phyloP scores from a whole-genome alignment of 1,284 basidiomycete species.

The Taiwanofungus camphoratus region DNA sequence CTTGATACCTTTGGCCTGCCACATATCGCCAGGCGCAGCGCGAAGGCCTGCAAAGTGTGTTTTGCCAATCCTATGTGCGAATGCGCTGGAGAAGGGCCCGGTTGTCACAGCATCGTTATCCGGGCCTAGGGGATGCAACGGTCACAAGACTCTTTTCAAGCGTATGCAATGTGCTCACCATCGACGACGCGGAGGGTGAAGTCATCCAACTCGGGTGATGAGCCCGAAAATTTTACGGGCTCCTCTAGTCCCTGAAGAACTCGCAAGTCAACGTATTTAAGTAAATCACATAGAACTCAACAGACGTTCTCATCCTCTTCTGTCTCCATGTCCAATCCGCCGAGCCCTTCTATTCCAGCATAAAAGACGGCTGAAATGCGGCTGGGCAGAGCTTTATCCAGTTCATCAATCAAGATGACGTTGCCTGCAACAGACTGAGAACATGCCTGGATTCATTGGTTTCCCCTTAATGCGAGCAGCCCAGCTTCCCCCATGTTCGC shows the following conservation, averaged over 20 bases:
- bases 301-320: slow-evolving; percentile 68
- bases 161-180: slow-evolving; percentile 37
- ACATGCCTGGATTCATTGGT: slow-evolving; percentile 64
- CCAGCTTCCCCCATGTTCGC: slow-evolving; percentile 84
- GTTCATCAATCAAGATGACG: slow-evolving; percentile 1
- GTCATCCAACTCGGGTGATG: slow-evolving; percentile 72
- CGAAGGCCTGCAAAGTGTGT: slow-evolving; percentile 69
- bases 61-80: slow-evolving; percentile 61
- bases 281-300: too few relatives aligned
- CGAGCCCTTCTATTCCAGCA: slow-evolving; percentile 80
- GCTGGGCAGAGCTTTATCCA: slow-evolving; percentile 42
- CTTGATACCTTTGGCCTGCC: slow-evolving; percentile 75
- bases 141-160: not conserved
- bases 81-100: slow-evolving; percentile 54
- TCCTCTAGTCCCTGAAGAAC: slow-evolving; percentile 64
- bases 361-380: slow-evolving; percentile 80
- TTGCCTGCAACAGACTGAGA: not conserved
- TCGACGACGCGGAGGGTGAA: slow-evolving; percentile 82
- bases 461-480: slow-evolving; percentile 82
- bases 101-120: slow-evolving; percentile 47
- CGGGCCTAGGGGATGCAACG: slow-evolving; percentile 38
- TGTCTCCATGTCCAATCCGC: slow-evolving; percentile 74
- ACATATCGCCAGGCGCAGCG: slow-evolving; percentile 61
- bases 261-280: too few relatives aligned
- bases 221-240: slow-evolving; percentile 63